phyloP scores from a whole-genome alignment of 2,329 filamentous ascomycete species.

The Orbilia javanica region DNA sequence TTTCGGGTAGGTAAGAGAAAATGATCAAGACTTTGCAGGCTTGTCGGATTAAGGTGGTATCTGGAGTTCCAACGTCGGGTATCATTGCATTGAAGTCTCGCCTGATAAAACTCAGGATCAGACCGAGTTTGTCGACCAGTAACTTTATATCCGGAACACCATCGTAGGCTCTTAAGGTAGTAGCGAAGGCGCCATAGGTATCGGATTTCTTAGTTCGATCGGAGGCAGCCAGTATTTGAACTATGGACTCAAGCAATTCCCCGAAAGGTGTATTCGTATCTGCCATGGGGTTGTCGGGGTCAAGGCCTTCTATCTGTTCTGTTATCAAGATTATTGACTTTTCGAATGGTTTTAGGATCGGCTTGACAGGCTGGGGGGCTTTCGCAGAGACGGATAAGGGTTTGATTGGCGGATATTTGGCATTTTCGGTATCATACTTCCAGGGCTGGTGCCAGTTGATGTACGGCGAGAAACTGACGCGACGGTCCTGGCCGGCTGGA shows the following conservation, averaged over 20 bases:
- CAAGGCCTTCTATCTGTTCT: constrained; percentile 65
- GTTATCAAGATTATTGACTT: constrained; percentile 64
- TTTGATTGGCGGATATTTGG: constrained; percentile 46
- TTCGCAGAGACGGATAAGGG: constrained; percentile 11
- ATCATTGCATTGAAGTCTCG: constrained; percentile 79
- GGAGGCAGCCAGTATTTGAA: constrained; percentile 81
- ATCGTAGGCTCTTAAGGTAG: constrained; percentile 82
- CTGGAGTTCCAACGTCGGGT: constrained; percentile 68
- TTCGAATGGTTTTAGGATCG: constrained; percentile 82
- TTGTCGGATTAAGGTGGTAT: constrained; percentile 80
- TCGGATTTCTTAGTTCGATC: constrained; percentile 81
- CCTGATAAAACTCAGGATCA: constrained; percentile 84
- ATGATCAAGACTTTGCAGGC: constrained; percentile 82
- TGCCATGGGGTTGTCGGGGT: constrained; percentile 66
- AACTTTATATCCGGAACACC: constrained; percentile 81
- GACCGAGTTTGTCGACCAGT: constrained; percentile 79
- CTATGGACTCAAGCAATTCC: constrained; percentile 85
- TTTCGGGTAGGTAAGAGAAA: constrained; percentile 80
- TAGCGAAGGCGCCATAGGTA: constrained; percentile 84
- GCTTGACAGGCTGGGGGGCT: constrained; percentile 66
- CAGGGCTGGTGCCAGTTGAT: constrained; percentile 70
- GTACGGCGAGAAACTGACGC: constrained; percentile 74
- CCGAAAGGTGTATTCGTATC: constrained; percentile 71
- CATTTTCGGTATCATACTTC: constrained; percentile 62
- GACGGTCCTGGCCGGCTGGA: constrained; percentile 68